phyloP scores from a whole-genome alignment of 2,329 filamentous ascomycete genomes.

The Tolypocladium sp. region DNA sequence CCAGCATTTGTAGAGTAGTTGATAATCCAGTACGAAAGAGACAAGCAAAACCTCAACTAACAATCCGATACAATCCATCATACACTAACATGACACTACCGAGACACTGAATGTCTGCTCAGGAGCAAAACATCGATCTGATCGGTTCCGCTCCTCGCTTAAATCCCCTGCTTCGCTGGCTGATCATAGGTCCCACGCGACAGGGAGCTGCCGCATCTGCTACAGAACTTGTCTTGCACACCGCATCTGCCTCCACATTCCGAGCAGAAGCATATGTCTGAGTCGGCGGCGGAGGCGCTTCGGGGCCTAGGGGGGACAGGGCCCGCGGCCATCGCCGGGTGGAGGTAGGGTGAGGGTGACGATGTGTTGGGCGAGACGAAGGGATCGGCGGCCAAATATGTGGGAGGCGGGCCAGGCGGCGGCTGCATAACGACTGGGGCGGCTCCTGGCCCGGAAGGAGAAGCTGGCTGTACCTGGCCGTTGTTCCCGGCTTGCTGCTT shows the following conservation, averaged over 20 bases:
- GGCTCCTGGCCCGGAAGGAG: background rate
- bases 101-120: too few relatives aligned
- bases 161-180: background rate
- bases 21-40: background rate
- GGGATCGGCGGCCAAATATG: background rate
- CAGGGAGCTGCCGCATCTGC: background rate
- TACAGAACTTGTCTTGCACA: conserved; percentile 2
- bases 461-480: background rate
- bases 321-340: background rate
- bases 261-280: background rate
- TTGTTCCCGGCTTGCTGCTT: conserved; percentile 1
- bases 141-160: too few relatives aligned
- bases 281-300: background rate
- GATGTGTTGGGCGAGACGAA: background rate
- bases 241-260: conserved; percentile 1
- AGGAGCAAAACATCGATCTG: too few relatives aligned
- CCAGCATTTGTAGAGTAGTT: too few relatives aligned
- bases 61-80: too few relatives aligned
- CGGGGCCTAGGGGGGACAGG: background rate
- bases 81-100: too few relatives aligned
- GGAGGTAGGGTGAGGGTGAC: background rate
- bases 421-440: background rate
- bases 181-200: background rate
- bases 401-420: background rate
- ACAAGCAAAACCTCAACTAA: too few relatives aligned